These are phyloP conservation scores for Salisapilia sapeloensis DNA, from an alignment of 352 stramenopile genomes.

Conservation along the genomic window DNA sequence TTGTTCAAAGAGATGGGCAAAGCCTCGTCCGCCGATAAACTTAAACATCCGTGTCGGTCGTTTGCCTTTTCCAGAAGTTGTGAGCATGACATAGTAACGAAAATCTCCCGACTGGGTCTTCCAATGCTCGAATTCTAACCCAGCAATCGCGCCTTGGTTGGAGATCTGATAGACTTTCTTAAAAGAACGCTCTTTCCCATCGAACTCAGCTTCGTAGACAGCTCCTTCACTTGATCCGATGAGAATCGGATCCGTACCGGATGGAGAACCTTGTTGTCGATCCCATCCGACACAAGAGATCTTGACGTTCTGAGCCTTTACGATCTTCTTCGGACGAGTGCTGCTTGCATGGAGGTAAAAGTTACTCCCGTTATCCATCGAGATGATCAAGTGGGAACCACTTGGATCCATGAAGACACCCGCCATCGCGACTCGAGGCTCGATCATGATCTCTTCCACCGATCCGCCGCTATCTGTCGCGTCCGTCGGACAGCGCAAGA, in stretches of 20 bases:
- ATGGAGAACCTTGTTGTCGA: slow-evolving; percentile 41
- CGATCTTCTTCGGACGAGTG: slow-evolving; percentile 72
- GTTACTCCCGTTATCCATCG: slow-evolving; percentile 79
- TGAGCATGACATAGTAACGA: slow-evolving; percentile 67
- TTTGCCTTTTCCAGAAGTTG: slow-evolving; percentile 70
- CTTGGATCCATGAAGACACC: slow-evolving; percentile 73
- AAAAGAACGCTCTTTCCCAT: slow-evolving; percentile 72
- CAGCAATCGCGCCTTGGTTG: slow-evolving; percentile 70
- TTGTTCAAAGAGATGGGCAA: slow-evolving; percentile 73
- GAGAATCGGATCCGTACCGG: slow-evolving; percentile 43
- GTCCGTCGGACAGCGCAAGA: slow-evolving; percentile 63
- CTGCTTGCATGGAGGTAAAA: slow-evolving; percentile 68
- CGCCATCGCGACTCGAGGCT: slow-evolving; percentile 67
- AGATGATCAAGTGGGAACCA: slow-evolving; percentile 60
- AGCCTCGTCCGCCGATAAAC: slow-evolving; percentile 65
- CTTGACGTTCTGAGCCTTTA: slow-evolving; percentile 61
- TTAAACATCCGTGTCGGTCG: slow-evolving; percentile 84
- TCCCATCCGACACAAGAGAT: slow-evolving; percentile 75
- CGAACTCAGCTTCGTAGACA: slow-evolving; percentile 76
- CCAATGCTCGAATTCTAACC: slow-evolving; percentile 73
- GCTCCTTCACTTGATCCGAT: slow-evolving; percentile 65
- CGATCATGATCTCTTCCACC: slow-evolving; percentile 82
- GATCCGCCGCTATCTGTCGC: slow-evolving; percentile 48
- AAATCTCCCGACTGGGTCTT: slow-evolving; percentile 29
- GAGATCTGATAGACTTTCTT: slow-evolving; percentile 83